These are phyloP conservation scores for Anthracocystis setariae DNA, from an alignment of 1,284 basidiomycete species.

Conservation along the genomic window DNA sequence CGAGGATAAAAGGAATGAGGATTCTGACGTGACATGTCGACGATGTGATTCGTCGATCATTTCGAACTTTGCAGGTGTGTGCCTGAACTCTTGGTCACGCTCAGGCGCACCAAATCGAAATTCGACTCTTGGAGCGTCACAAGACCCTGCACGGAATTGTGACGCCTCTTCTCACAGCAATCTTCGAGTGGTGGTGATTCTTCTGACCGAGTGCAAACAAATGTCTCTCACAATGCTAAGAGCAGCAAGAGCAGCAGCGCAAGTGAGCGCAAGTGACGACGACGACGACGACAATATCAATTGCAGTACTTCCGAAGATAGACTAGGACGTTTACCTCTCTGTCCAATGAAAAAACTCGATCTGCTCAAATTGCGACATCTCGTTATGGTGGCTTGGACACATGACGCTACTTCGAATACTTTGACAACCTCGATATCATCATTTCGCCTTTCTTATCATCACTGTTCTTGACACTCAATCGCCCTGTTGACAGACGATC, in stretches of 20 bases:
- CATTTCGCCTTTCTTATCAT: background rate
- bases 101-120: background rate
- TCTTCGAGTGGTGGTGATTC: background rate
- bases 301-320: too few relatives aligned
- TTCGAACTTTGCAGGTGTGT: slow-evolving; percentile 26
- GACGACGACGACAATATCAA: too few relatives aligned
- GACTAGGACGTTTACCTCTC: too few relatives aligned
- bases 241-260: too few relatives aligned
- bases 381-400: slow-evolving; percentile 12
- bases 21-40: slow-evolving; percentile 21
- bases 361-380: too few relatives aligned
- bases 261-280: too few relatives aligned
- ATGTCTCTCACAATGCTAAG: too few relatives aligned
- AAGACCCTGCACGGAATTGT: background rate
- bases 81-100: slow-evolving; percentile 5
- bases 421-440: background rate
- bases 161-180: background rate
- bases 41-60: slow-evolving; percentile 39
- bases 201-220: too few relatives aligned
- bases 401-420: slow-evolving; percentile 20
- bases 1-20: background rate
- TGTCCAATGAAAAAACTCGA: too few relatives aligned
- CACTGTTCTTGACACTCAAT: background rate
- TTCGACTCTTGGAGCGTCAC: background rate
- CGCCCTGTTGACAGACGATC: background rate